Evolutionary conservation across 2,329 filamentous ascomycete species (phyloP).

Genomic region (Hypoxylon sp.): DNA sequence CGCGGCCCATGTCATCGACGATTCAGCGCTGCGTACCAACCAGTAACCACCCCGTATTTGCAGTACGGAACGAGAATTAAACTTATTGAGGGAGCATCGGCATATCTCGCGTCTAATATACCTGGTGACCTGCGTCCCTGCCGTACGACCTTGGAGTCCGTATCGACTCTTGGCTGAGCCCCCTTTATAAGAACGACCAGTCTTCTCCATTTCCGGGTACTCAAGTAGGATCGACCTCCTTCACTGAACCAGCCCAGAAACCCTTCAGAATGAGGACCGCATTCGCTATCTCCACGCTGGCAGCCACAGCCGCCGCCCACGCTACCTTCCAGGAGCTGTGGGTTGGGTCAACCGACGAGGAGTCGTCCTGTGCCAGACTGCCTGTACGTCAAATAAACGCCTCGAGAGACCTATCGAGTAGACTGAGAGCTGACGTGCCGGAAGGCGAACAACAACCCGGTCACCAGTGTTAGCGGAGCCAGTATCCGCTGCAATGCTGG

Average conservation of each 20-base stretch:
- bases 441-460: conserved; percentile 51
- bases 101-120: conserved; percentile 15
- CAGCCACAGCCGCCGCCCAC: conserved; percentile 52
- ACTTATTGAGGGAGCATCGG: conserved; percentile 26
- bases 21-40: conserved; percentile 8
- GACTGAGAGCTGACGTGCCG: conserved; percentile 5
- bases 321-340: conserved; percentile 61
- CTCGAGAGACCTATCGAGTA: too few species aligned
- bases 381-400: conserved; percentile 25
- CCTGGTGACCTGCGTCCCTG: conserved; percentile 2
- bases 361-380: conserved; percentile 37
- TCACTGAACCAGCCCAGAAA: neutral
- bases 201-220: neutral
- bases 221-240: neutral
- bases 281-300: conserved; percentile 30
- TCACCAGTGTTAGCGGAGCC: conserved; percentile 49
- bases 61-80: conserved; percentile 14
- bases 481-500: conserved; percentile 54
- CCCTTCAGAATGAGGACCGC: conserved; percentile 31
- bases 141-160: neutral
- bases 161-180: conserved; percentile 13
- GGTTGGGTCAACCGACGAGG: conserved; percentile 53
- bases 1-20: conserved; percentile 15
- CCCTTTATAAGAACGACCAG: conserved; percentile 2
- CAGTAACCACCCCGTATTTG: neutral